Evolutionary conservation across 2,329 filamentous ascomycete species (phyloP), one percentile per base, ranked within the genome.

Genomic region (Claviceps fusiformis): DNA sequence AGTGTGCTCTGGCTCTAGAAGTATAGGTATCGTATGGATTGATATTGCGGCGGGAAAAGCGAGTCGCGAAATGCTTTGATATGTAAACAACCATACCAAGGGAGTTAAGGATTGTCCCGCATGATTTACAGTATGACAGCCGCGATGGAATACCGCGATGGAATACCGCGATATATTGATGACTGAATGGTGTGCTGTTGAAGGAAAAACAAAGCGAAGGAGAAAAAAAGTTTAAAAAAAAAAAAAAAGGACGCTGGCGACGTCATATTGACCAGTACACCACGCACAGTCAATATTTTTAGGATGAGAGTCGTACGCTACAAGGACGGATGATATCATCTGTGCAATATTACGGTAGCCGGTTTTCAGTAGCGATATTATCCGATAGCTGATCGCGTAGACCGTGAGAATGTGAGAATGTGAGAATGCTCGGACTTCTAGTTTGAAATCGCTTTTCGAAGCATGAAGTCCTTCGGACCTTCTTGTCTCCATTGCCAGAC

Each of bases 1-100:
- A 48, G 33, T 13, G 17, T 33, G n/a, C 3, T 44, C 5, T 27
- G 17, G 24, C 11, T 37, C 39, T 46, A 19, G 13, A 47, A 47
- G n/a, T 33, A 6, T 33, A 17, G 13, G 35, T 50, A 9, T 39
- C 27, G 1, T 17, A 50, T 50, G 10, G 31, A 73, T 74, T 64
- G 79, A 0, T 74, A 47, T 78, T 57, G 66, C 69, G 0, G 60
- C 68, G 0, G 62, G 62, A 65, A 64, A 6, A 57, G 27, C 31
- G 17, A 50, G 47, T 71, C 3, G 62, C 63, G 1, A 62, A 62
- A 17, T 1, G 60, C 63, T 0, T 63, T 62, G 31, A 29, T 47
- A 7, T 11, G 19, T 41, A 43, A 52, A 46, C 29, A 3, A 27
- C 19, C 19, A 24, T 51, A 31, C 10, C 24, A 43, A 11, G 24